These are phyloP conservation scores for Plasmodium chabaudi DNA, from an alignment of 169 alveolate genomes.

Conservation along the genomic window DNA sequence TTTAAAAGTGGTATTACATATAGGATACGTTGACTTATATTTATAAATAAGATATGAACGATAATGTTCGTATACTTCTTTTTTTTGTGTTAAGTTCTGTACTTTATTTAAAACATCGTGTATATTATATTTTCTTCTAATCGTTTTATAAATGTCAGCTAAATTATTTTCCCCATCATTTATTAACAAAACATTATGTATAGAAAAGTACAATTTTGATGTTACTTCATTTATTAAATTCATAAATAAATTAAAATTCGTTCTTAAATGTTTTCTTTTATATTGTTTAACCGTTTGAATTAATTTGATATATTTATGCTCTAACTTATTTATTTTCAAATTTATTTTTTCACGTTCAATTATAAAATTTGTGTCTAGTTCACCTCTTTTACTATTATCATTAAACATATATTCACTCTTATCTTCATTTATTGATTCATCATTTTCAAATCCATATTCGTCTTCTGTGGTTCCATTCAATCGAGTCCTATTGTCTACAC, in stretches of 20 bases:
- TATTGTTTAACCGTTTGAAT: slow-evolving; percentile 25
- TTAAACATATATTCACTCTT: background rate
- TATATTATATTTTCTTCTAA: slow-evolving; percentile 57
- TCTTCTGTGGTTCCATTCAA: background rate
- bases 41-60: slow-evolving; percentile 53
- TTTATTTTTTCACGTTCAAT: slow-evolving; percentile 58
- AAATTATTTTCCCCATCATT: slow-evolving; percentile 14
- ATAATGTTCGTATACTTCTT: slow-evolving; percentile 58
- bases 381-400: background rate
- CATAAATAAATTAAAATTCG: slow-evolving; percentile 55
- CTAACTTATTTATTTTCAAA: slow-evolving; percentile 13
- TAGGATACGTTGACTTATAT: slow-evolving; percentile 51
- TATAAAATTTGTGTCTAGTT: slow-evolving; percentile 18
- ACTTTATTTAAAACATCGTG: slow-evolving; percentile 56
- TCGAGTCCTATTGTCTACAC: background rate
- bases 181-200: slow-evolving; percentile 38
- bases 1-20: slow-evolving; percentile 39
- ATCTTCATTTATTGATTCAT: background rate
- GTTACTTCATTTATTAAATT: slow-evolving; percentile 57
- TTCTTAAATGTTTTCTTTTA: slow-evolving; percentile 50
- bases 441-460: background rate
- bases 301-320: slow-evolving; percentile 24
- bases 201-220: slow-evolving; percentile 51
- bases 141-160: slow-evolving; percentile 57
- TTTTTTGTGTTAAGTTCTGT: slow-evolving; percentile 50